Evolutionary conservation across 1,139 yeast genomes (phyloP), one percentile per base, ranked within the genome.

Genomic region (Nakaseomyces sp.): DNA sequence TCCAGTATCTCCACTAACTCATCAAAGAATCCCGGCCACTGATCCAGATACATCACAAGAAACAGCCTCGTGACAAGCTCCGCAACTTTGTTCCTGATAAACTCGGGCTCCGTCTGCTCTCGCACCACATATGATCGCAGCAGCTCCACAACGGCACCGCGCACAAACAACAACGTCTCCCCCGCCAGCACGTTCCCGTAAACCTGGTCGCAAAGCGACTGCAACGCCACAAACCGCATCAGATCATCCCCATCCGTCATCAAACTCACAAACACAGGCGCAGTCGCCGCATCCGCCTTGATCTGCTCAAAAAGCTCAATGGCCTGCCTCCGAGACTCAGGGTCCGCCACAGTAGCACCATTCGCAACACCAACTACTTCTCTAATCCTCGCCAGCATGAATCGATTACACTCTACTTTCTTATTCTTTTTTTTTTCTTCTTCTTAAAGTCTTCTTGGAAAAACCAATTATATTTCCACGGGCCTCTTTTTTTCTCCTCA

Each of bases 311-410:
- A 77, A 61, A 79, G 89, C 38, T 79, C 81, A 51, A 85, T 72
- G 25, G 98, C 98, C 70, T 89, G 96, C 53, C 75, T 78, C 58
- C 84, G 83, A 47, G 89, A 69, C 39, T 64, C 67, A 20, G 73
- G 69, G 62, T 86, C 93, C 18, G 84, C 76, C 12, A 18, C 28
- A n/a, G 81, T 71, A 40, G 86, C 85, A 60, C 81, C 79, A 50
- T 87, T 77, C 31, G 96, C 97, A 52, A 89, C 81, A 54, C 79
- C 82, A 45, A 91, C 95, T 41, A 96, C 98, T 69, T 88, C 95
- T 65, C 78, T 89, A 60, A 91, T 84, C 70, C 88, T 95, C 55
- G 77, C 76, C 55, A 85, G 88, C 93, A 86, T 85, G n/a, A n/a
- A n/a, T n/a, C n/a, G n/a, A n/a, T n/a, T n/a, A n/a, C n/a, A n/a